Base-by-base conservation (phyloP, 331 rosid genomes). In the Arachis monticola region DNA sequence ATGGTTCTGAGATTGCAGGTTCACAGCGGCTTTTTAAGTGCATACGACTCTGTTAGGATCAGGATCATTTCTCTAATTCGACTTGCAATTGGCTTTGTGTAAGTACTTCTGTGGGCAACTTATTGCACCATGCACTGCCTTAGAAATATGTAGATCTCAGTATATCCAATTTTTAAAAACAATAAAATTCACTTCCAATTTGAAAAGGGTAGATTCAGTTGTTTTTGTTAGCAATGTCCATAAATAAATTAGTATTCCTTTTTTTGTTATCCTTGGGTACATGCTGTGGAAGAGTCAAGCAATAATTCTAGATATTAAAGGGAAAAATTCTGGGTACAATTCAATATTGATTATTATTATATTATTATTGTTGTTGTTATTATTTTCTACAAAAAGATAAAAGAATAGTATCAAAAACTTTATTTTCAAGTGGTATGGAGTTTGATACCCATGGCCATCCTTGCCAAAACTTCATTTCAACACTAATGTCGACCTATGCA, bases 1-100 rank as follows among this genome's bases (percentile, higher is more conserved):
- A 77, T 32, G 71, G 51, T 83, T 66, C 81, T 32, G 62, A 65
- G 73, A 67, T 75, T 84, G 85, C 93, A 94, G 99, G 99, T 94
- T 85, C 99, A 94, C 81, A 88, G 93, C 81, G 99, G 99, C 50
- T 94, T 94, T 84, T 87, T 94, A 66, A 77, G 90, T 84, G 99
- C 99, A 48, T 94, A 92, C 80, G 99, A 94, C 83, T 94, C 99
- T 8, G 96, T 90, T 76, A 84, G 97, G 86, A 86, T 81, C 77
- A 86, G 99, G 87, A 87, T 94, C 50, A 79, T 90, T 66, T 87
- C 97, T 80, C 85, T 94, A 67, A 81, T 92, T 69, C 91, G 82
- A 78, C 91, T 80, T 77, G 97, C 99, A 76, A 85, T 87, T 74
- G 90, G 89, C 72, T 83, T 79, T 65, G 69, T 38, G 99, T 94